Conservation (phyloP, 208 protist genomes). For the Porcisia hertigi region DNA sequence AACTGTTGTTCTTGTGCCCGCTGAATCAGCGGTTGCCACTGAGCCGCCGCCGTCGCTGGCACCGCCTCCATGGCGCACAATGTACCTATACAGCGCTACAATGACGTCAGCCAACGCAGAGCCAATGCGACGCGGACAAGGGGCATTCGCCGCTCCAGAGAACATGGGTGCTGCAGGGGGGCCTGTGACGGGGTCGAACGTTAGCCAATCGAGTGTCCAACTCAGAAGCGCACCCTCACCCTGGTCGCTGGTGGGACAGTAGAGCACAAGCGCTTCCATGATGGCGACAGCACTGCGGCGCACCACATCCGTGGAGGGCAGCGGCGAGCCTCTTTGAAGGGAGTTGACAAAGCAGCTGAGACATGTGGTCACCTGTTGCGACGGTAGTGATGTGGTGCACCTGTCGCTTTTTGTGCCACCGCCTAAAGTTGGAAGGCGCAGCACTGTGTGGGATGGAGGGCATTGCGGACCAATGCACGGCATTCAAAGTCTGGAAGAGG, state of each 20-base stretch:
- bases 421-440: neutral
- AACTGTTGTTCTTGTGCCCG: neutral
- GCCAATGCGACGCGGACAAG: neutral
- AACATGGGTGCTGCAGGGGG: neutral
- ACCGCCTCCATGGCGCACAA: neutral
- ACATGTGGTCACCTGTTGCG: neutral
- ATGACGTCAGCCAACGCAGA: constrained; percentile 14
- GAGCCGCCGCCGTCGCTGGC: neutral
- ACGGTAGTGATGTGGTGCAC: neutral
- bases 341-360: constrained; percentile 12
- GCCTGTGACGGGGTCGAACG: neutral
- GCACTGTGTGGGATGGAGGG: constrained; percentile 2
- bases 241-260: constrained; percentile 2
- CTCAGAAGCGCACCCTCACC: neutral
- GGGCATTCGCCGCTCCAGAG: neutral
- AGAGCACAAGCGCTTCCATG: constrained; percentile 8
- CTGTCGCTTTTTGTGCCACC: neutral
- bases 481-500: neutral
- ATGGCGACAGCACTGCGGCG: constrained; percentile 4
- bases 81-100: constrained; percentile 12
- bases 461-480: neutral
- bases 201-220: neutral
- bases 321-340: neutral
- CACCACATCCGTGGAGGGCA: neutral
- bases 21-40: neutral